Conservation (phyloP, 352 stramenopile genomes). For the Pythium monospermum region DNA sequence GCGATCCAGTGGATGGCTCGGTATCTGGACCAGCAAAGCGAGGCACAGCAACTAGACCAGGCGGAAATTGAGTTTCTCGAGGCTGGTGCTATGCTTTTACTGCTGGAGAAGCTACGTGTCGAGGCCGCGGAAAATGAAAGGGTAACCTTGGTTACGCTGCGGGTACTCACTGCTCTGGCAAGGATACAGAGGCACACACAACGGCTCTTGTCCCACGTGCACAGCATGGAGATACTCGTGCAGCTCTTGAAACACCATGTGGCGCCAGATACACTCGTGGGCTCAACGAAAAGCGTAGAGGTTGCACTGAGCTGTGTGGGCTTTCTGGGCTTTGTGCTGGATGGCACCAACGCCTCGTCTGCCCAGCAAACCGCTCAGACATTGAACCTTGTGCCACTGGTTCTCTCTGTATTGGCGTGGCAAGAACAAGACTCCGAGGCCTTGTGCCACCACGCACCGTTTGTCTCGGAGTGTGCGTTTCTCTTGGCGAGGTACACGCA, state of each 20-base stretch:
- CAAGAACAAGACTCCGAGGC: conserved; percentile 20
- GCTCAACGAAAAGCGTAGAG: neutral
- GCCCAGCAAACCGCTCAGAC: conserved; percentile 13
- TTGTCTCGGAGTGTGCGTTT: conserved; percentile 47
- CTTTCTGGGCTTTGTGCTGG: conserved; percentile 13
- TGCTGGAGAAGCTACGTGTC: neutral
- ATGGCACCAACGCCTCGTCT: conserved; percentile 10
- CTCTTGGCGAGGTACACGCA: conserved; percentile 51
- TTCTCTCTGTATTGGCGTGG: conserved; percentile 19
- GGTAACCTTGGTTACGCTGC: conserved; percentile 1
- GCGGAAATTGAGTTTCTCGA: conserved; percentile 24
- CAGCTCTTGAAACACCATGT: conserved; percentile 17
- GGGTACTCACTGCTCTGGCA: conserved; percentile 2
- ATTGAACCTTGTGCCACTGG: conserved; percentile 1
- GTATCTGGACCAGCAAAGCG: conserved; percentile 27
- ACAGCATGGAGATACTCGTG: neutral
- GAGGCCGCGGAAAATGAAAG: neutral
- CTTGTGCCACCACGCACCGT: conserved; percentile 22
- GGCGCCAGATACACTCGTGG: neutral
- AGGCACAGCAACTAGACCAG: conserved; percentile 12
- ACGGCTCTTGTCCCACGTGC: conserved; percentile 7
- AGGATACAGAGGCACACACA: conserved; percentile 3
- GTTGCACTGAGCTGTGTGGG: conserved; percentile 1
- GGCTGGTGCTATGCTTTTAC: neutral
- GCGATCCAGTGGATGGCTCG: conserved; percentile 52